These are phyloP conservation scores for Triticum dicoccoides DNA, from an alignment of 176 grass and related monocot species.

Conservation along the genomic window DNA sequence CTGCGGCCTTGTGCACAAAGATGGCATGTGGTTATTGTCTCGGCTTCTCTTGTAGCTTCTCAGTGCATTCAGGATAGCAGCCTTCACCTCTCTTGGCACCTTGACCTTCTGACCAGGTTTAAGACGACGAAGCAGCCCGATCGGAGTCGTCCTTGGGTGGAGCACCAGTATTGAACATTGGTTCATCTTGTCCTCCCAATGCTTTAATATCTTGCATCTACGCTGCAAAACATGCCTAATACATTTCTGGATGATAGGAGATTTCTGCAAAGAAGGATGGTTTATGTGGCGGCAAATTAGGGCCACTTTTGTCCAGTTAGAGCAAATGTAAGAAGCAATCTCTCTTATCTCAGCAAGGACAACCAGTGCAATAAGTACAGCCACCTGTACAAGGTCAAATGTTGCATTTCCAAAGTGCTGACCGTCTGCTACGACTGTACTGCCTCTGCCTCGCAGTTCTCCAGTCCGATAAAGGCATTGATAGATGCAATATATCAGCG, in stretches of 20 bases:
- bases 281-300: neutral
- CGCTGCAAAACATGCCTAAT: neutral
- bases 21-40: neutral
- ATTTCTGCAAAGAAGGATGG: neutral
- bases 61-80: neutral
- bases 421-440: too few relatives aligned
- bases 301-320: neutral
- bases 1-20: neutral
- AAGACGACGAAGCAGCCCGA: neutral
- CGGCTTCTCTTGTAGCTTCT: neutral
- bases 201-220: neutral
- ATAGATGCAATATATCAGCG: too few relatives aligned
- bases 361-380: neutral
- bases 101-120: neutral
- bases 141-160: neutral
- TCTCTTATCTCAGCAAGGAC: neutral
- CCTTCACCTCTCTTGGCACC: neutral
- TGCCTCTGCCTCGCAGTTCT: too few relatives aligned
- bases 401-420: neutral
- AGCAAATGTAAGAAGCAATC: neutral
- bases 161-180: neutral
- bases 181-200: neutral
- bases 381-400: neutral
- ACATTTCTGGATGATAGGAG: neutral
- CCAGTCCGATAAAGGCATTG: too few relatives aligned